Evolutionary conservation across 805 yeast species (phyloP).

Genomic region (Jamesozyma hellenica): DNA sequence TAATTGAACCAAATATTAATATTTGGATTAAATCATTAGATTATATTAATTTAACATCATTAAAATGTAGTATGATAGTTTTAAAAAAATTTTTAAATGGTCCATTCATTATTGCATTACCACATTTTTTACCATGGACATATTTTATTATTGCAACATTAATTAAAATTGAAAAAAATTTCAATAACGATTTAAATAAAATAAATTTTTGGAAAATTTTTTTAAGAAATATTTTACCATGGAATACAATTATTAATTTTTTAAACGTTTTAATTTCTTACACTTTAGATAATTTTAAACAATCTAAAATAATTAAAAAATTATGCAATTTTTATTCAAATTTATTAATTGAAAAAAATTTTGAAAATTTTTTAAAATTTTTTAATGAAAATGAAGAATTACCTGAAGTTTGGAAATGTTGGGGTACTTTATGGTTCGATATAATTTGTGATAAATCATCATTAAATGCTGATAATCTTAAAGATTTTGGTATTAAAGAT

Average conservation of each 20-base stretch:
- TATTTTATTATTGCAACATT: slow-evolving; percentile 61
- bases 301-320: slow-evolving; percentile 12
- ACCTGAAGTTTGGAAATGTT: slow-evolving; percentile 74
- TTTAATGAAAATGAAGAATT: slow-evolving; percentile 52
- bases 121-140: slow-evolving; percentile 70
- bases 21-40: slow-evolving; percentile 50
- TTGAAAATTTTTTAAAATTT: slow-evolving; percentile 36
- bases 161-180: slow-evolving; percentile 33
- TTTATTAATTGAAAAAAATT: slow-evolving; percentile 8
- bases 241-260: slow-evolving; percentile 56
- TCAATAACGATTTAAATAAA: slow-evolving; percentile 9
- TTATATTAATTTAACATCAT: slow-evolving; percentile 49
- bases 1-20: slow-evolving; percentile 18
- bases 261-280: slow-evolving; percentile 45
- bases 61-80: slow-evolving; percentile 61
- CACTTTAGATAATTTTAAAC: slow-evolving; percentile 18
- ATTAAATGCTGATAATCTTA: slow-evolving; percentile 30
- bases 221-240: slow-evolving; percentile 50
- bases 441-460: slow-evolving; percentile 38
- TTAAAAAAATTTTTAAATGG: slow-evolving; percentile 57
- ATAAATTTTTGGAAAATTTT: slow-evolving; percentile 25
- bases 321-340: slow-evolving; percentile 18
- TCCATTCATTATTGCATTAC: slow-evolving; percentile 54
- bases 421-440: slow-evolving; percentile 81
- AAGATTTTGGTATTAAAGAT: slow-evolving; percentile 48